Conservation (phyloP, 768 basidiomycete genomes). For the Postia placenta region DNA sequence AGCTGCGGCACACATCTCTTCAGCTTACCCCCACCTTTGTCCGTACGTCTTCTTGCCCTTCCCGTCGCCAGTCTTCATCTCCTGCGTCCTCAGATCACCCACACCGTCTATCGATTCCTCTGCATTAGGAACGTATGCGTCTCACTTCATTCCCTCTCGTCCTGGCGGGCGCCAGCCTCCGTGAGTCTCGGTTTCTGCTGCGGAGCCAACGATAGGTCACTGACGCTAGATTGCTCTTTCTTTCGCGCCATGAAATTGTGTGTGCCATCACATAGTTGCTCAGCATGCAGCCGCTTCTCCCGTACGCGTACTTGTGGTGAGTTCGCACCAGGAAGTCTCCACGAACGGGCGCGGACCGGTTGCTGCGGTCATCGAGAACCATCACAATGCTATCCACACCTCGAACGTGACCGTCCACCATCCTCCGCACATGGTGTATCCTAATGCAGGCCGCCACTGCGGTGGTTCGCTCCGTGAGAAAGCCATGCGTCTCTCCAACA, state of each 20-base stretch:
- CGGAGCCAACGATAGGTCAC: not conserved
- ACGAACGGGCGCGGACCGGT: conserved; percentile 14
- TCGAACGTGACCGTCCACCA: not conserved
- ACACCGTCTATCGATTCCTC: too few species aligned
- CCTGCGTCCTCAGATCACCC: too few species aligned
- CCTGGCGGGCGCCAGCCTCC: conserved; percentile 10
- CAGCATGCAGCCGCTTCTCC: conserved; percentile 34
- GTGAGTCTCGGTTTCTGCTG: conserved; percentile 13
- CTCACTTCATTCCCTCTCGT: not conserved
- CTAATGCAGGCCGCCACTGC: conserved; percentile 16
- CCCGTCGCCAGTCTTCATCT: too few species aligned
- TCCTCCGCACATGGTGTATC: not conserved
- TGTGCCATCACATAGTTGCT: not conserved
- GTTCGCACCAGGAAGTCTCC: conserved; percentile 22
- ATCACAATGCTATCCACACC: not conserved
- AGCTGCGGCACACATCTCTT: not conserved
- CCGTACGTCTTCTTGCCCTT: too few species aligned
- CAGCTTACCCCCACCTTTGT: not conserved
- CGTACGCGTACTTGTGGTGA: conserved; percentile 34
- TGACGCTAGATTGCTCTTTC: not conserved
- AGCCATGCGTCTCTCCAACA: conserved; percentile 44
- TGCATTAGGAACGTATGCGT: too few species aligned
- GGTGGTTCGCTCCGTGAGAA: conserved; percentile 40
- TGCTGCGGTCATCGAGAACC: not conserved
- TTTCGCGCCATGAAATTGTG: not conserved